phyloP scores from a whole-genome alignment of 495 filamentous ascomycete genomes.

The Penicillium flavigenum region DNA sequence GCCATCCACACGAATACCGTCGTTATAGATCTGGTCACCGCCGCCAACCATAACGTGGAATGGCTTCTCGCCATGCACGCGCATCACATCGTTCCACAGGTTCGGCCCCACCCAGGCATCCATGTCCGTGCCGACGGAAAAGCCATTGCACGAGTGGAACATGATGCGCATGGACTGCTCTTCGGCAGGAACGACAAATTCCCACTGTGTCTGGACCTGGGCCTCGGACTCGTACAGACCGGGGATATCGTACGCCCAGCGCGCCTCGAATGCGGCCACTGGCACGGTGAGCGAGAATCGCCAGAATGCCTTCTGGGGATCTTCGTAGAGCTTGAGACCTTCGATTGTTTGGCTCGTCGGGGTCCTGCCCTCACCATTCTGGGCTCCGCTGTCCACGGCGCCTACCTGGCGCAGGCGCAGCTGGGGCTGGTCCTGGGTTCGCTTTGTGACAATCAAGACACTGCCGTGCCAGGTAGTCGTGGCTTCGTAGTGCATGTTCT shows the following conservation, averaged over 20 bases:
- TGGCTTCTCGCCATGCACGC: constrained; percentile 64
- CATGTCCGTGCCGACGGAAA: constrained; percentile 89
- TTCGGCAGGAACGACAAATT: constrained; percentile 74
- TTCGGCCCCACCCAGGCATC: constrained; percentile 77
- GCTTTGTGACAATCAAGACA: constrained; percentile 74
- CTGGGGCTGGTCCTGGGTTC: constrained; percentile 54
- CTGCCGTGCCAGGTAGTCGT: constrained; percentile 72
- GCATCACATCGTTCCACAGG: constrained; percentile 88
- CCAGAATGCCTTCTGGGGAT: constrained; percentile 77
- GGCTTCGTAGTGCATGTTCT: constrained; percentile 66
- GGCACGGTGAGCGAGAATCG: constrained; percentile 64
- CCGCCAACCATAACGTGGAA: constrained; percentile 97
- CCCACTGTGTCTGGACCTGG: constrained; percentile 41
- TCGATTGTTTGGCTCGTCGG: constrained; percentile 31
- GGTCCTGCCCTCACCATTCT: constrained; percentile 9
- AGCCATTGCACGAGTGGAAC: constrained; percentile 96
- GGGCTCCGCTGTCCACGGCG: constrained; percentile 26
- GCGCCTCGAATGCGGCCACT: constrained; percentile 44
- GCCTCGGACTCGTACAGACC: constrained; percentile 39
- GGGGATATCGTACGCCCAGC: constrained; percentile 51
- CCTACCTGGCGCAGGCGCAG: constrained; percentile 51
- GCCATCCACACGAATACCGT: constrained; percentile 78
- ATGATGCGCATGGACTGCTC: constrained; percentile 90
- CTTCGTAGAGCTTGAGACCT: constrained; percentile 76
- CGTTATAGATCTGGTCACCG: constrained; percentile 95